Evolutionary conservation across 129 eudicot species (phyloP).

Genomic region (Pseudognaphalium luteoalbum): DNA sequence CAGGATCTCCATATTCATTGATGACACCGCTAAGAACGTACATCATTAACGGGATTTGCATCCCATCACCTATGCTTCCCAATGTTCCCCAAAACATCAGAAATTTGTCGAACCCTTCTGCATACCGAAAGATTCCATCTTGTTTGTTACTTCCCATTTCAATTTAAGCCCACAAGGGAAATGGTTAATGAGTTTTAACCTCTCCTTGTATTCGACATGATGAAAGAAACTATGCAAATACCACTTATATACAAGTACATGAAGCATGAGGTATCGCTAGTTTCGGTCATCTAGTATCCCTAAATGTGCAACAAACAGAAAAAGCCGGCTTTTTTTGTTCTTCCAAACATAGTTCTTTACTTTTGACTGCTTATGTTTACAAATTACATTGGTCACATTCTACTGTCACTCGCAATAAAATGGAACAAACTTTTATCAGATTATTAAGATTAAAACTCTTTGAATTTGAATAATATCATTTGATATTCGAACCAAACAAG

Average conservation of each 20-base stretch:
- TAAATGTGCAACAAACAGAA: background rate
- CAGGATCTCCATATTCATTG: constrained; percentile 56
- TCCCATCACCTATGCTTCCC: constrained; percentile 81
- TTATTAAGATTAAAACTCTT: no score
- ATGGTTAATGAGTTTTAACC: background rate
- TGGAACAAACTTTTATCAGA: background rate
- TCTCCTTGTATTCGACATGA: background rate
- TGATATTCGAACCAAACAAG: background rate
- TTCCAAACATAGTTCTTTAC: background rate
- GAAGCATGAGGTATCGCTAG: background rate
- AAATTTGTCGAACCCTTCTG: constrained; percentile 58
- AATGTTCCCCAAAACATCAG: constrained; percentile 65
- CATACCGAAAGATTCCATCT: constrained; percentile 57
- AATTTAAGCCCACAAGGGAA: background rate
- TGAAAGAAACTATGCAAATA: constrained; percentile 1
- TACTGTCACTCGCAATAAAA: background rate
- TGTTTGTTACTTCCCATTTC: constrained; percentile 10
- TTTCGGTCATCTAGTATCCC: constrained; percentile 9
- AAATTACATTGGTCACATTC: background rate
- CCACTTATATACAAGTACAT: constrained; percentile 25
- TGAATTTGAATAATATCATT: no score
- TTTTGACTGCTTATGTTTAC: background rate
- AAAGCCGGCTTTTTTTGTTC: background rate
- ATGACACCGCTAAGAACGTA: constrained; percentile 64
- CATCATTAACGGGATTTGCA: constrained; percentile 71